Base-by-base conservation (phyloP, 257 asterid species). In the Vinca minor region DNA sequence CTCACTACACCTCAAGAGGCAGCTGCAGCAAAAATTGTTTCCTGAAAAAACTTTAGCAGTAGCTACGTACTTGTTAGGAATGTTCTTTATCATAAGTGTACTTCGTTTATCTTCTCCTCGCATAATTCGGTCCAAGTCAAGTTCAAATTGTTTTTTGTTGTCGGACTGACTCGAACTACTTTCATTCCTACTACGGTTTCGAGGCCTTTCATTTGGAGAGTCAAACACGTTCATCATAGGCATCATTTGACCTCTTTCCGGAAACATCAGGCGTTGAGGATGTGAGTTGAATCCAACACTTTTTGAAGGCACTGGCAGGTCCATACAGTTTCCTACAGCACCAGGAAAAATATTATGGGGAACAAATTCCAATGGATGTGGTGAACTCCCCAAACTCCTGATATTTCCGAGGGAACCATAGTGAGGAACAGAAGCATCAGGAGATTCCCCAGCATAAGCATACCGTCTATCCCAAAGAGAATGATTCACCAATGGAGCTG, bases 61-160 rank as follows among this genome's bases (percentile, higher is more conserved):
- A n/a, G 44, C 7, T 23, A 80, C 90, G n/a, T 86, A 93, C 99
- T 93, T 93, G 94, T 93, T 93, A 72, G 99, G 99, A 67, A 93
- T 93, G 83, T 93, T 93, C 87, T 93, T 93, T 67, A 93, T 83
- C 99, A 93, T 93, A 31, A 93, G 96, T 5, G 99, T 93, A 20
- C 97, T 93, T 77, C 99, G 84, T 77, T 87, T 93, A 79, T 93
- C 99, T 31, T 93, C 97, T 75, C 96, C 99, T 59, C 87, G 84
- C 38, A 76, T 8, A 78, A 93, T 93, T 64, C 94, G 86, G 63
- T 89, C 99, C 45, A 93, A 18, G 71, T 89, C 99, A 59, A 93
- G 97, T 81, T 93, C 99, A 82, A 93, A 93, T 78, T 93, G 99
- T 71, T 87, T 93, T 82, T 89, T 93, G 81, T 79, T 92, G 72